Conservation (phyloP, 441 rosid species). For the Populus trichocarpa region DNA sequence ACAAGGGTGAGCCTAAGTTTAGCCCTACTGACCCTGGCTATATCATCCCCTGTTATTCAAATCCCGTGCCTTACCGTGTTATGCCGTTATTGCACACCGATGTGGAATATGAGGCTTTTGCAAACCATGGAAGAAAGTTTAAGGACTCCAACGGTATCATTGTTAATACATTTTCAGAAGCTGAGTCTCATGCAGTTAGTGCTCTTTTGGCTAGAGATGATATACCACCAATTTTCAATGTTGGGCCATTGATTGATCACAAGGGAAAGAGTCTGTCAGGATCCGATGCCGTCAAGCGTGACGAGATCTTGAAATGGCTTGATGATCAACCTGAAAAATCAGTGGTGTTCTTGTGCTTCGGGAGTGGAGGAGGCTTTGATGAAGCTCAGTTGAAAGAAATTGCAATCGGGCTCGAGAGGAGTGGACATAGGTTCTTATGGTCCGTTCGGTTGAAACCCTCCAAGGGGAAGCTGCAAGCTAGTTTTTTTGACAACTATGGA, state of each 20-base stretch:
- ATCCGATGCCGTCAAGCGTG: background rate
- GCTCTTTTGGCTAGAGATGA: background rate
- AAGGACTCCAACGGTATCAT: too few relatives aligned
- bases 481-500: background rate
- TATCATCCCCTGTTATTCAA: too few relatives aligned
- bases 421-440: background rate
- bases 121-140: too few relatives aligned
- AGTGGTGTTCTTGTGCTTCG: background rate
- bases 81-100: too few relatives aligned
- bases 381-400: background rate
- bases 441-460: background rate
- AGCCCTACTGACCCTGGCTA: too few relatives aligned
- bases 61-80: too few relatives aligned
- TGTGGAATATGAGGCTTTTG: too few relatives aligned
- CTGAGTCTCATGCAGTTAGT: background rate
- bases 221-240: background rate
- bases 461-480: background rate
- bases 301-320: background rate
- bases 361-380: background rate
- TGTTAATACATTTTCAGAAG: too few relatives aligned
- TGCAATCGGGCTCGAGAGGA: background rate
- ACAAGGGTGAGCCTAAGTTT: too few relatives aligned
- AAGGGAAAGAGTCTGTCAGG: background rate
- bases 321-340: background rate
- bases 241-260: background rate